phyloP scores from a whole-genome alignment of 176 grass and related monocot species.

The Saccharum spontaneum region DNA sequence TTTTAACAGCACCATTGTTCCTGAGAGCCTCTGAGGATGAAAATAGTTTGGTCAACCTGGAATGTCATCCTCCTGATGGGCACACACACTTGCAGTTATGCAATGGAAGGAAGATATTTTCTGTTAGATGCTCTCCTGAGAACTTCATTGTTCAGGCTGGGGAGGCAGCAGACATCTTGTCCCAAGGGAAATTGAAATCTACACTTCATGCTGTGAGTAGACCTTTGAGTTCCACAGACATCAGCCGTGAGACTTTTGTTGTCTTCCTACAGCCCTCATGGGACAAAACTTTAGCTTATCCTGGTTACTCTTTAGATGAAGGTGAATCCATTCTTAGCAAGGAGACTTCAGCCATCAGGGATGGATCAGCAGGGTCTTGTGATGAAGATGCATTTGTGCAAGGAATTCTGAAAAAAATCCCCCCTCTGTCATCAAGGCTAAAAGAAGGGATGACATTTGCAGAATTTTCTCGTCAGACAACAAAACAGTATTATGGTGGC shows the following conservation, averaged over 20 bases:
- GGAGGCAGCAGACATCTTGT: conserved; percentile 77
- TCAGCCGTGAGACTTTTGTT: conserved; percentile 84
- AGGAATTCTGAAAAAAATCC: conserved; percentile 64
- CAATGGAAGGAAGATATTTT: conserved; percentile 54
- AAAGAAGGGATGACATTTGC: conserved; percentile 92
- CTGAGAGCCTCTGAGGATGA: conserved; percentile 30
- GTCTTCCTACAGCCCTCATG: conserved; percentile 89
- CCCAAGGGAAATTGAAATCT: conserved; percentile 69
- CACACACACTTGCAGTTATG: conserved; percentile 75
- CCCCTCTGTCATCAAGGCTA: conserved; percentile 60
- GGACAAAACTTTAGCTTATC: conserved; percentile 60
- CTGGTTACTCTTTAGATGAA: conserved; percentile 32
- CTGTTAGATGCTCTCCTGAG: conserved; percentile 58
- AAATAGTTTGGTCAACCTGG: conserved; percentile 33
- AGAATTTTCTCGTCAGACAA: conserved; percentile 86
- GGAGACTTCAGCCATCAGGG: not conserved
- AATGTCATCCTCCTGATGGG: conserved; percentile 47
- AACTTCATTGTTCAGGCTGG: conserved; percentile 89
- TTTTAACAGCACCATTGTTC: conserved; percentile 86
- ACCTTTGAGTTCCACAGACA: conserved; percentile 38
- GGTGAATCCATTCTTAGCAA: conserved; percentile 45
- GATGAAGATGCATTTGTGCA: conserved; percentile 31
- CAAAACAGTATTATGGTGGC: conserved; percentile 81
- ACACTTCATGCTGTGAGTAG: conserved; percentile 78
- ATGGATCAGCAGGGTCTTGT: not conserved